Conservation (phyloP, 306 rosid species). For the Lathyrus aphaca region DNA sequence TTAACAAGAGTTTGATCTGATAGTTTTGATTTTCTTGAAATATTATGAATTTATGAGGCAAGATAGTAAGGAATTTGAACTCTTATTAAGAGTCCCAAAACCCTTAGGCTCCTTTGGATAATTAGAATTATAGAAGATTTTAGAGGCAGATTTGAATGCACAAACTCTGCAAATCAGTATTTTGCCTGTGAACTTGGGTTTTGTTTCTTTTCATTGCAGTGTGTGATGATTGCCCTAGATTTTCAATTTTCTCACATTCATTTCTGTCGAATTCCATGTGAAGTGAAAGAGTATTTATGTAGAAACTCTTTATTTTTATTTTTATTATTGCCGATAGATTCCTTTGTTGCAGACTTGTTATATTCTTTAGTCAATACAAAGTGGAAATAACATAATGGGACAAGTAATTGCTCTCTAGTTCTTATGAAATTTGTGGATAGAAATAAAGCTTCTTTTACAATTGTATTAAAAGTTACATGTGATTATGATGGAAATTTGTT, state of each 20-base stretch:
- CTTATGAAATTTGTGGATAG: slow-evolving; percentile 12
- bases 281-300: too few species aligned
- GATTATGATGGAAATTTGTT: slow-evolving; percentile 20
- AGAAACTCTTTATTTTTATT: too few species aligned
- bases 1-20: neutral
- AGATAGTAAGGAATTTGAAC: slow-evolving; percentile 14
- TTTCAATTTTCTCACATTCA: too few species aligned
- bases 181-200: neutral
- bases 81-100: neutral
- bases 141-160: slow-evolving; percentile 4
- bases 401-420: slow-evolving; percentile 14
- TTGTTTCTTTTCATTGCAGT: slow-evolving; percentile 1
- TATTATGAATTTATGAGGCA: slow-evolving; percentile 8
- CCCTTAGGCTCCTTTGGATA: slow-evolving; percentile 11
- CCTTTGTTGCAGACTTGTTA: too few species aligned
- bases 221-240: slow-evolving; percentile 10
- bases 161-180: neutral
- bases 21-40: neutral
- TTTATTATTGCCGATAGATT: too few species aligned
- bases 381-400: neutral
- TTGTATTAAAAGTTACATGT: slow-evolving; percentile 15
- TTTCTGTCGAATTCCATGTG: too few species aligned
- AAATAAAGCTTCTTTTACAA: slow-evolving; percentile 1
- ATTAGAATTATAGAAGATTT: slow-evolving; percentile 18
- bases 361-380: neutral